Base-by-base conservation (phyloP, 2,329 filamentous ascomycete species). In the Penicillium sp. region DNA sequence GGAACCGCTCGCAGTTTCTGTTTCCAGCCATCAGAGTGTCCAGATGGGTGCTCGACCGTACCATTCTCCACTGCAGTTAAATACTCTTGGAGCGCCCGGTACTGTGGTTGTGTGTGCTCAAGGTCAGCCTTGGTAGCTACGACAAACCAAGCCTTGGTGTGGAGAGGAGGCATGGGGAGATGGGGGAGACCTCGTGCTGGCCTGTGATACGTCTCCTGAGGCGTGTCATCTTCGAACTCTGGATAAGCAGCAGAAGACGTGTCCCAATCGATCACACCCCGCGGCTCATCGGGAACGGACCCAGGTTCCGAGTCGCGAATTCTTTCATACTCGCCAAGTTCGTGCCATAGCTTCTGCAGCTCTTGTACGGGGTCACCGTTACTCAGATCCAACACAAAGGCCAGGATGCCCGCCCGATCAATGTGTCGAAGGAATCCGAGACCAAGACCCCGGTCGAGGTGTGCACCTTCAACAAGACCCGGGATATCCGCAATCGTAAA, bases 401-500 rank as follows among this genome's bases (percentile, higher is more conserved):
- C 93, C 21, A 99, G 85, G 49, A 98, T 91, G 44, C 91, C 88
- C 13, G 95, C 95, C 45, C 95, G 89, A 78, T 99, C 95, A 49
- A 99, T 91, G 73, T 99, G 95, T 14, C 95, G 88, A 16, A 99
- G 78, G 73, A 99, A 99, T 44, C 90, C 92, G 44, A 97, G 87
- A 0, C 95, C 95, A 0, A 99, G 84, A 0, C 95, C 95, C 63
- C 88, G 89, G 75, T 99, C 93, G 9, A 96, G 83, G 76, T 98
- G 93, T 0, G 95, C 95, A 63, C 91, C 92, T 73, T 96, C 88
- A 48, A 99, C 92, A 58, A 99, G 80, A 1, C 95, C 95, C 1
- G 95, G 95, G 56, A 99, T 98, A 72, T 99, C 95, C 16, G 95
- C 95, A 58, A 99, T 89, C 9, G 91, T 96, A 75, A 98, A 96